A percentile compares a stretch with the other conserved stretches of the same genome.
Evolutionary conservation across 2,329 filamentous ascomycete species (phyloP).

Genomic region (Talaromyces pinophilus): DNA sequence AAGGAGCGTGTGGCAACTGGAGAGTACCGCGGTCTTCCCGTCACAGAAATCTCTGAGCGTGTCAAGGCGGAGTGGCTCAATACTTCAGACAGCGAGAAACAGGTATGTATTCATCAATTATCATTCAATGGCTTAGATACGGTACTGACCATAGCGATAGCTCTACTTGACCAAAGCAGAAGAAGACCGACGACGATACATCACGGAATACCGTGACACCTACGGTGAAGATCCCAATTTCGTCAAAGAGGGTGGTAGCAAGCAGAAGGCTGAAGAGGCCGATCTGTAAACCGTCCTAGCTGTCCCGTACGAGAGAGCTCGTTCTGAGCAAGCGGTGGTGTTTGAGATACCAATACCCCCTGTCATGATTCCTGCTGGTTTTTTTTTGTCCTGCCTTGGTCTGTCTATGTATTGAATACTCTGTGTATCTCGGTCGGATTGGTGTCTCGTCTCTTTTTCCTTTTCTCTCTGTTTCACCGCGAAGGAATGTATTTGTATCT

Average conservation of each 20-base stretch:
- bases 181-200: conserved; percentile 37
- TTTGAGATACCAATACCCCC: conserved; percentile 10
- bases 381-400: not conserved
- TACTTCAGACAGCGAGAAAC: conserved; percentile 37
- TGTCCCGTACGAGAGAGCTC: not conserved
- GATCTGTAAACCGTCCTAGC: not conserved
- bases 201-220: conserved; percentile 37
- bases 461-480: conserved; percentile 6
- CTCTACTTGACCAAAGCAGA: conserved; percentile 32
- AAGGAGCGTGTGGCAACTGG: conserved; percentile 48
- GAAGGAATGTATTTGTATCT: conserved; percentile 23
- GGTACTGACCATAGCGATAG: conserved; percentile 12
- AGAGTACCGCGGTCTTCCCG: conserved; percentile 53
- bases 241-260: conserved; percentile 2
- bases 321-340: conserved; percentile 5
- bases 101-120: conserved; percentile 34
- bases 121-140: not conserved
- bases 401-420: conserved; percentile 7
- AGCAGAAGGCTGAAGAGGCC: not conserved
- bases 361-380: conserved; percentile 2
- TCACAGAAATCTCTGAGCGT: conserved; percentile 36
- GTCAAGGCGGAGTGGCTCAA: conserved; percentile 32
- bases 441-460: conserved; percentile 6
- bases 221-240: conserved; percentile 36
- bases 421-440: conserved; percentile 7